Base-by-base conservation (phyloP, 192 early-diverging fungal genomes). In the Phycomyces nitens region DNA sequence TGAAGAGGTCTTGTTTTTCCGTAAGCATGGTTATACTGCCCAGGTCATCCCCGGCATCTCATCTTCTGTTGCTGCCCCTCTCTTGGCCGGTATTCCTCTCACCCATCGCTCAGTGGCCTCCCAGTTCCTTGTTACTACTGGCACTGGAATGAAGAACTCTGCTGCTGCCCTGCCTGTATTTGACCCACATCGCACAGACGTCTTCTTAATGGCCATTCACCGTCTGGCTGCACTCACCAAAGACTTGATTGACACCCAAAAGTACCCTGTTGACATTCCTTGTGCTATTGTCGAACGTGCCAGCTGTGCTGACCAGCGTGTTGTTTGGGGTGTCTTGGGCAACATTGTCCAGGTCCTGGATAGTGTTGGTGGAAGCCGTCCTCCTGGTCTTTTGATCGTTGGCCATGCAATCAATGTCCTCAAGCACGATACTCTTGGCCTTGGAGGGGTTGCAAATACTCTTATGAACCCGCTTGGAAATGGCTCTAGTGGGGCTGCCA, bases 231-330 rank as follows among this genome's bases (percentile, higher is more conserved):
- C 68, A 8, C 47, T 95, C 8, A 73, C 82, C 3, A 67, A 80
- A 27, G 77, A 88, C 64, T 66, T 96, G 63, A 50, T 79, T 18
- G 50, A 39, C 1, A 66, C 77, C 1, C 76, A 73, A 12, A 77
- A 76, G 11, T 93, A 91, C 62, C 95, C 95, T 3, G 47, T 65
- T 0, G 72, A 86, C 8, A 27, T 90, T 23, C 93, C 94, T 0
- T 83, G 85, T 20, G 94, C 92, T 4, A 87, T 98, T 39, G 81
- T 98, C 6, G 95, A 98, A 70, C 83, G 76, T 53, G 90, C 89
- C 2, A 89, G 89, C 18, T 90, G 88, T 53, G 57, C 72, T 1
- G 87, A 91, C 53, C 87, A 95, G 76, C 77, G 90, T 47, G 84
- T 87, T n/a, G 70, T 94, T 11, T 70, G 79, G 6, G 92, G 83